Base-by-base conservation (phyloP, 1,284 basidiomycete species). In the Cryptococcus sp. region DNA sequence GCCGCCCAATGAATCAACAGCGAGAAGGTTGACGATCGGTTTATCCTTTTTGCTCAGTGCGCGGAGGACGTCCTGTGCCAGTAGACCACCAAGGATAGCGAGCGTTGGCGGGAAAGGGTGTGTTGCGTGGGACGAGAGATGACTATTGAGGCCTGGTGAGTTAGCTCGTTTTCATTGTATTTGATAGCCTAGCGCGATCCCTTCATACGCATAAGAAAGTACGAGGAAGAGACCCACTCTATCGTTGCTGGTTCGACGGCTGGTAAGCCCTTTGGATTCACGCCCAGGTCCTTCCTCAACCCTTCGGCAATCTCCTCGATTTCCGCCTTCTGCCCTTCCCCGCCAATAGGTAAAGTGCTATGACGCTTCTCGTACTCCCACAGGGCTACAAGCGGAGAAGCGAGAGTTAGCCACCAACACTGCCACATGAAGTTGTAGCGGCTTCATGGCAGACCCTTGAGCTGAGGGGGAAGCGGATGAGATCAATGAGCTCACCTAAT, bases 31-130 rank as follows among this genome's bases (percentile, higher is more conserved):
- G 53, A 89, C 88, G 60, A 97, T 88, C 1, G 95, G 95, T 47
- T 88, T 86, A 71, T 98, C 94, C 55, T 92, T 87, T 54, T 88
- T 90, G 45, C 89, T 90, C 40, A 99, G 81, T 0, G 90, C 87
- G 76, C 97, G 95, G 47, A 99, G 82, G 53, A 98, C 88, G 75
- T 98, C 95, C 78, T 99, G 96, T 2, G 88, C 93, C 16, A 98
- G 80, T 76, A 98, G 85, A 16, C 96, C 96, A 31, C 96, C 95
- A 47, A 99, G 82, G 31, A 99, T 88, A 0, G 93, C 93, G 73
- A 93, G 88, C 4, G 93, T 86, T 1, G 93, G 90, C 3, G 90
- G 87, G 81, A 95, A 90, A 73, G 95, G 89, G 74, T 89, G 86
- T n/a, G 81, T 79, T 16, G 91, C 88, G n/a, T 88, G 88, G 17